A percentile compares a stretch with the other conserved stretches of the same genome.
These are phyloP conservation scores for Zarea fungicola DNA, from an alignment of 2,329 filamentous ascomycete species.

Conservation along the genomic window DNA sequence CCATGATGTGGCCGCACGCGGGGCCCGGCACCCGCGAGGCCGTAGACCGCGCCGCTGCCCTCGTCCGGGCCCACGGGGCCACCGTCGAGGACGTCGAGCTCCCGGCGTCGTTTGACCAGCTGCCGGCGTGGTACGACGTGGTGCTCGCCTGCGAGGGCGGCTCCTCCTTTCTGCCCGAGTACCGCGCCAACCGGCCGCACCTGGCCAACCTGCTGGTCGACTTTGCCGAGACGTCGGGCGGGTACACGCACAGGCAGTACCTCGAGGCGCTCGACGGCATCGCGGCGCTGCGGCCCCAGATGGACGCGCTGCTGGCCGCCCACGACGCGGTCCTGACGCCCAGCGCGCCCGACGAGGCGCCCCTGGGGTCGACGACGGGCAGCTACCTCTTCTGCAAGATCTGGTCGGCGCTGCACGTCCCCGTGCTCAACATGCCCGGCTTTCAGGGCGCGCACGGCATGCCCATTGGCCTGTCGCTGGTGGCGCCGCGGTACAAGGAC, in stretches of 20 bases:
- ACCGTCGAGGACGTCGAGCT: constrained; percentile 51
- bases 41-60: constrained; percentile 32
- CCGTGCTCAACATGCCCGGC: constrained; percentile 59
- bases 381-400: constrained; percentile 45
- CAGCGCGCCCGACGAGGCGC: constrained; percentile 55
- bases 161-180: constrained; percentile 49
- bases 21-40: constrained; percentile 39
- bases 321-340: constrained; percentile 55
- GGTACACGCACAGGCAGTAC: constrained; percentile 40
- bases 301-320: constrained; percentile 45
- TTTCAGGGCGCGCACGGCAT: constrained; percentile 49
- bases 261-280: constrained; percentile 50
- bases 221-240: constrained; percentile 45
- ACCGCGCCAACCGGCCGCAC: constrained; percentile 40
- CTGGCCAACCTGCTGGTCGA: constrained; percentile 40
- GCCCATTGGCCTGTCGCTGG: constrained; percentile 54
- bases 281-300: constrained; percentile 46
- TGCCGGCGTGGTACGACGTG: constrained; percentile 47
- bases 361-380: constrained; percentile 44
- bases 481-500: constrained; percentile 43
- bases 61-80: constrained; percentile 44
- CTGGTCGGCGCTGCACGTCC: constrained; percentile 56
- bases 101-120: constrained; percentile 40
- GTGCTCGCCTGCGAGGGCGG: constrained; percentile 49
- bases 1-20: constrained; percentile 44